Conservation (phyloP, 164 flowering plant species). For the Taxillus chinensis region DNA sequence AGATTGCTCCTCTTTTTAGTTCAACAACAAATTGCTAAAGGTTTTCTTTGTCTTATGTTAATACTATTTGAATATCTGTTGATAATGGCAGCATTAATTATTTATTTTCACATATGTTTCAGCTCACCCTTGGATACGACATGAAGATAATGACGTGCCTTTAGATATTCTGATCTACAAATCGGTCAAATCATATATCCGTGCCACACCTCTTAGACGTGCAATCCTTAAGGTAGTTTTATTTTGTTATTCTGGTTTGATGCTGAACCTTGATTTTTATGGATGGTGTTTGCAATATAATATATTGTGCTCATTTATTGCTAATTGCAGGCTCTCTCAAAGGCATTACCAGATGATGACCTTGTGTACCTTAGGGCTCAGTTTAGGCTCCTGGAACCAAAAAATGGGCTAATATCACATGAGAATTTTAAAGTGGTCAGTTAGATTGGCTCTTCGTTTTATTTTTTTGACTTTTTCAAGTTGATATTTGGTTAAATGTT, state of each 20-base stretch:
- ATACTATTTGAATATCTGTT: background rate
- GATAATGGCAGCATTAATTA: background rate
- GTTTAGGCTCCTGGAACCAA: conserved; percentile 55
- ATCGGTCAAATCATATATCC: conserved; percentile 78
- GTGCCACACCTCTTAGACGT: conserved; percentile 79
- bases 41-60: background rate
- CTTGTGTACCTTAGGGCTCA: conserved; percentile 50
- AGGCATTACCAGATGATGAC: conserved; percentile 51
- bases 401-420: conserved; percentile 39
- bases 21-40: too few relatives aligned
- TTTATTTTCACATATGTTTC: conserved; percentile 6
- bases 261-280: too few relatives aligned
- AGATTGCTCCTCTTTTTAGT: background rate
- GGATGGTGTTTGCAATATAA: too few relatives aligned
- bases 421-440: conserved; percentile 52
- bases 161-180: conserved; percentile 73
- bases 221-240: conserved; percentile 70
- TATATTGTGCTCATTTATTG: too few relatives aligned
- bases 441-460: background rate
- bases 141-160: conserved; percentile 44
- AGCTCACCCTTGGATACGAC: conserved; percentile 97
- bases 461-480: background rate
- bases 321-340: conserved; percentile 53
- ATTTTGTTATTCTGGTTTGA: too few relatives aligned
- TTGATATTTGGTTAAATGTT: too few relatives aligned